phyloP scores from a whole-genome alignment of 2,329 filamentous ascomycete genomes.

The Sclerotinia subarctica region DNA sequence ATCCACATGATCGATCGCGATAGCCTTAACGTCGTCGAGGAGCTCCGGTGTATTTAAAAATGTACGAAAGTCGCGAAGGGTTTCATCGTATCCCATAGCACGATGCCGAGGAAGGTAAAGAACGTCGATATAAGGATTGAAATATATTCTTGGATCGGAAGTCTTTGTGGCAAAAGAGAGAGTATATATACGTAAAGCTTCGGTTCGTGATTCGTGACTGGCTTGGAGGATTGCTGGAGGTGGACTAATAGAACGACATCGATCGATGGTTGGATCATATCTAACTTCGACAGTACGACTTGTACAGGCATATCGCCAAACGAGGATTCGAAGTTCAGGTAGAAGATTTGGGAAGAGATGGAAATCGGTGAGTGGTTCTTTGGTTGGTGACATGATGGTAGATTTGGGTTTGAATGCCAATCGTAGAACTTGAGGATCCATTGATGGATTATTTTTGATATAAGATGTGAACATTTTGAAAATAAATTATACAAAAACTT shows the following conservation, averaged over 20 bases:
- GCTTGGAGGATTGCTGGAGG: constrained; percentile 44
- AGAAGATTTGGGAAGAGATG: constrained; percentile 32
- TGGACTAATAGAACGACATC: constrained; percentile 41
- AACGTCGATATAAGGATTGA: constrained; percentile 35
- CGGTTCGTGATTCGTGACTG: constrained; percentile 44
- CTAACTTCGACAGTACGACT: constrained; percentile 33
- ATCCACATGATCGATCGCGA: constrained; percentile 48
- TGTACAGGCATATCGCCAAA: constrained; percentile 33
- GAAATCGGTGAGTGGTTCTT: constrained; percentile 24
- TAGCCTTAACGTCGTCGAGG: constrained; percentile 40
- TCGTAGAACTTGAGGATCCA: constrained; percentile 11
- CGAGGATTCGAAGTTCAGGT: constrained; percentile 35
- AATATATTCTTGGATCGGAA: constrained; percentile 29
- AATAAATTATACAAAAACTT: neutral
- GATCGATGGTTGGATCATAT: constrained; percentile 37
- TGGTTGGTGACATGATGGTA: neutral
- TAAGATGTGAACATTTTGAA: constrained; percentile 11
- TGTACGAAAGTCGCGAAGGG: constrained; percentile 43
- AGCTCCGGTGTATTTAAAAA: constrained; percentile 37
- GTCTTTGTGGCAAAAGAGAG: constrained; percentile 42
- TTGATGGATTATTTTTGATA: constrained; percentile 9
- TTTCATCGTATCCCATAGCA: constrained; percentile 39
- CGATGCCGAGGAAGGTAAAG: constrained; percentile 39
- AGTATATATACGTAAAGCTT: constrained; percentile 42
- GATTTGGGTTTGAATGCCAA: constrained; percentile 1